A percentile compares a stretch with the other conserved stretches of the same genome.
These are phyloP conservation scores for Collybia nuda DNA, from an alignment of 768 basidiomycete species.

Conservation along the genomic window DNA sequence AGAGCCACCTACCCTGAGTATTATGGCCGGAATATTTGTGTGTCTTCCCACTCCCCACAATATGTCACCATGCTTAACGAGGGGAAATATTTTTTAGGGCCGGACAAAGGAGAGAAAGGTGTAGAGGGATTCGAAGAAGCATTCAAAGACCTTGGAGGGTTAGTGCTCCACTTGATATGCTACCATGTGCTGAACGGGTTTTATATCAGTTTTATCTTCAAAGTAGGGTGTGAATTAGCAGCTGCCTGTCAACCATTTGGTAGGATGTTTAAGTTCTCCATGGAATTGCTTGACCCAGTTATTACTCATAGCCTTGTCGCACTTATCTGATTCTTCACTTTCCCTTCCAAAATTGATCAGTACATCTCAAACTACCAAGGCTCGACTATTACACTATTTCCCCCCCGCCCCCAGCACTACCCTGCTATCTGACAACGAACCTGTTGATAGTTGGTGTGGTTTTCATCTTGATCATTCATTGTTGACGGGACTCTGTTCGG, in stretches of 20 bases:
- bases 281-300: not conserved
- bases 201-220: constrained; percentile 65
- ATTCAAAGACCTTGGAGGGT: constrained; percentile 85
- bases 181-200: constrained; percentile 2
- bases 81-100: constrained; percentile 51
- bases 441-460: constrained; percentile 90
- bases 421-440: constrained; percentile 49
- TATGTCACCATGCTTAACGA: not conserved
- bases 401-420: constrained; percentile 52
- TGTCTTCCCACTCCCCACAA: constrained; percentile 10
- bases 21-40: constrained; percentile 89
- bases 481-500: constrained; percentile 90
- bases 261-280: constrained; percentile 26
- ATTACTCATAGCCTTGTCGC: constrained; percentile 52
- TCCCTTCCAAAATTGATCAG: constrained; percentile 73
- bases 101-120: constrained; percentile 49
- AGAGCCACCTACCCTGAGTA: constrained; percentile 72
- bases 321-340: constrained; percentile 63
- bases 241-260: constrained; percentile 91
- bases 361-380: constrained; percentile 83
- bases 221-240: constrained; percentile 81
- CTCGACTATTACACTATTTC: constrained; percentile 95
- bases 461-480: constrained; percentile 92
- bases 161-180: constrained; percentile 9
- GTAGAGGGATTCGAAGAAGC: constrained; percentile 81